A percentile compares a stretch with the other conserved stretches of the same genome.
Conservation (phyloP, 139 green algal species). For the Chlorella sp. region DNA sequence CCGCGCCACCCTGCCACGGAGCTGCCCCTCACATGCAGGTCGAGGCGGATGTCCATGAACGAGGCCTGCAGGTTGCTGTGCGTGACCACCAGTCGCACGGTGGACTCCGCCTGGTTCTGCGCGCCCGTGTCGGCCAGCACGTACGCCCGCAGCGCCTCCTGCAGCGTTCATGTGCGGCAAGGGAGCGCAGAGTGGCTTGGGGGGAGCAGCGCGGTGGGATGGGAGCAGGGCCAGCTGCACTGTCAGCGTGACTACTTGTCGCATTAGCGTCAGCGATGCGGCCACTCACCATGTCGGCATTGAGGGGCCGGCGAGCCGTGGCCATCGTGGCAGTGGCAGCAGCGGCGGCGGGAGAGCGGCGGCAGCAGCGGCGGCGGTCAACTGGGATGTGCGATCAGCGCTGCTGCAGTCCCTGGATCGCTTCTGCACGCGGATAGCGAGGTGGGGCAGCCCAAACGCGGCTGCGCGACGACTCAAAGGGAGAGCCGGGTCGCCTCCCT, state of each 20-base stretch:
- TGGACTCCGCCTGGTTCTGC: conserved; percentile 76
- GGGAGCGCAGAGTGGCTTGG: not conserved
- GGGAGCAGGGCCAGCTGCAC: too few relatives aligned
- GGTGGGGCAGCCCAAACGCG: too few relatives aligned
- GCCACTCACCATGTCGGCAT: not conserved
- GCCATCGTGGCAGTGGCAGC: not conserved
- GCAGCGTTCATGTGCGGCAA: not conserved
- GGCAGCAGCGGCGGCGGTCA: too few relatives aligned
- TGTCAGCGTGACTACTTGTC: too few relatives aligned
- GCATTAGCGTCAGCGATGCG: not conserved
- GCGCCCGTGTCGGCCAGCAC: conserved; percentile 50
- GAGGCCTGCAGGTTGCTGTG: conserved; percentile 92
- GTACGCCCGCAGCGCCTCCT: conserved; percentile 62
- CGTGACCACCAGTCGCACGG: conserved; percentile 87
- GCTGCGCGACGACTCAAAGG: too few relatives aligned
- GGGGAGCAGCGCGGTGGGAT: too few relatives aligned
- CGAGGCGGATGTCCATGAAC: conserved; percentile 95
- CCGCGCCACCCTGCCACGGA: not conserved
- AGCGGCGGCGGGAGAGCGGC: not conserved
- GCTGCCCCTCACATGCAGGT: conserved; percentile 77
- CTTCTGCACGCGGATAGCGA: too few relatives aligned
- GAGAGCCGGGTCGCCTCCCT: too few relatives aligned
- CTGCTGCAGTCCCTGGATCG: too few relatives aligned
- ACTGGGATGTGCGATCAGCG: too few relatives aligned
- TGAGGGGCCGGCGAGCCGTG: not conserved